Conservation (phyloP, 768 basidiomycete genomes). For the Stropharia rugosoannulata region DNA sequence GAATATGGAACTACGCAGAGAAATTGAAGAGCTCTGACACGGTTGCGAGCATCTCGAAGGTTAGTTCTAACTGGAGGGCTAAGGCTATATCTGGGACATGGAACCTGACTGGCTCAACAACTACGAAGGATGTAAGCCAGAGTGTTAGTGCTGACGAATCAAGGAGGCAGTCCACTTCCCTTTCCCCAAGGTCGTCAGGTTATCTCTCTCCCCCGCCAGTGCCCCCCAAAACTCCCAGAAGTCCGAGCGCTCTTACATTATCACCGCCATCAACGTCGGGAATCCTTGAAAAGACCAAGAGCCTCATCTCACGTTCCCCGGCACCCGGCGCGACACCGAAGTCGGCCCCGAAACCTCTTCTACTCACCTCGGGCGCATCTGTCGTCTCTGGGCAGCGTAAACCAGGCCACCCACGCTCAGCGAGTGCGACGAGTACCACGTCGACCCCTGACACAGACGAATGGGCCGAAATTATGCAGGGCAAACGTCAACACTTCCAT, state of each 20-base stretch:
- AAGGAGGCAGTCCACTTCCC: not conserved
- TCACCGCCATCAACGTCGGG: conserved; percentile 15
- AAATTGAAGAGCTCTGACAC: conserved; percentile 74
- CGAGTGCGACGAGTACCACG: conserved; percentile 24
- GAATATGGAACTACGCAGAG: conserved; percentile 70
- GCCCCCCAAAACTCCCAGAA: not conserved
- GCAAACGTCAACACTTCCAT: conserved; percentile 37
- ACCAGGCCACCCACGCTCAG: conserved; percentile 26
- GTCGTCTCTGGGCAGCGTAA: conserved; percentile 33
- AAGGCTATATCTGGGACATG: conserved; percentile 51
- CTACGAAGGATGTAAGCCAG: not conserved
- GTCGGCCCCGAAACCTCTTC: conserved; percentile 62
- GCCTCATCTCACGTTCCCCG: conserved; percentile 32
- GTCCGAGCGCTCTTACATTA: conserved; percentile 5
- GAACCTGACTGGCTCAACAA: conserved; percentile 22
- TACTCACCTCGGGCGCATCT: conserved; percentile 53
- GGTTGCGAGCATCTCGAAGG: conserved; percentile 68
- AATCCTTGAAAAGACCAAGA: conserved; percentile 24
- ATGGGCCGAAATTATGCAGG: conserved; percentile 49
- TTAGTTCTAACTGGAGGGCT: conserved; percentile 74
- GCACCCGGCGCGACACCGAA: conserved; percentile 37
- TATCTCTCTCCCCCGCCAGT: conserved; percentile 38
- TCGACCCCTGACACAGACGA: conserved; percentile 33
- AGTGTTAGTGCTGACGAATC: not conserved
- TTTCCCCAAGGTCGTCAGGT: conserved; percentile 51